A percentile compares a stretch with the other conserved stretches of the same genome.
phyloP scores from a whole-genome alignment of 805 yeast genomes.

The Kodamaea laetipori region DNA sequence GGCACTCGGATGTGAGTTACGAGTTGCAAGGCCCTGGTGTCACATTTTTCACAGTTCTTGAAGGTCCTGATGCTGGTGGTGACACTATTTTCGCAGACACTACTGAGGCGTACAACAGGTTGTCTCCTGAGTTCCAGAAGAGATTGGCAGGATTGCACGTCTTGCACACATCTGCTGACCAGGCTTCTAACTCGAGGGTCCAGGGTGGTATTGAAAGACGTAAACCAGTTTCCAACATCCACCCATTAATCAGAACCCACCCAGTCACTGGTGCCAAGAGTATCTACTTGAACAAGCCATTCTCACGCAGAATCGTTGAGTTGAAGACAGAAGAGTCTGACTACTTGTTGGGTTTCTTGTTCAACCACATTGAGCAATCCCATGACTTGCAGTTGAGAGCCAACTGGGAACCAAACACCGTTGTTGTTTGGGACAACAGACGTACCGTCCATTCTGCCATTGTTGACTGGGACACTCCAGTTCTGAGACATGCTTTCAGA shows the following conservation, averaged over 20 bases:
- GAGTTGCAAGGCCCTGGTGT: constrained; percentile 39
- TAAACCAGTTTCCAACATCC: constrained; percentile 35
- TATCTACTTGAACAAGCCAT: constrained; percentile 35
- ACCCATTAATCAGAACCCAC: constrained; percentile 38
- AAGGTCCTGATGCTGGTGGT: constrained; percentile 42
- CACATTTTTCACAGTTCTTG: constrained; percentile 37
- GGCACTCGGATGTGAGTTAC: constrained; percentile 42
- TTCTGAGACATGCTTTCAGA: constrained; percentile 39
- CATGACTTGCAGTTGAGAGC: constrained; percentile 42
- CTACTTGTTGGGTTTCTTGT: constrained; percentile 32
- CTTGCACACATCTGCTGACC: constrained; percentile 37
- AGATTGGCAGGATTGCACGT: constrained; percentile 36
- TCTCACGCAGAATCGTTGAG: constrained; percentile 37
- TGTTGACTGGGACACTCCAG: constrained; percentile 38
- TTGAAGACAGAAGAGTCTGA: constrained; percentile 38
- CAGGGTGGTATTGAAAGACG: constrained; percentile 39
- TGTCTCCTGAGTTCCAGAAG: constrained; percentile 37
- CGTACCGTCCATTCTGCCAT: constrained; percentile 37
- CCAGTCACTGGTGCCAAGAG: constrained; percentile 37
- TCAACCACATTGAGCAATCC: constrained; percentile 33
- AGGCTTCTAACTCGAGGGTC: constrained; percentile 28
- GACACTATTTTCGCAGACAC: constrained; percentile 41
- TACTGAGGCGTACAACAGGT: constrained; percentile 38
- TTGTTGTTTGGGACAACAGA: constrained; percentile 41
- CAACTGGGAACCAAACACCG: constrained; percentile 39